Evolutionary conservation across 106 monocot genomes (phyloP).

Genomic region (Dendrobium nobile): DNA sequence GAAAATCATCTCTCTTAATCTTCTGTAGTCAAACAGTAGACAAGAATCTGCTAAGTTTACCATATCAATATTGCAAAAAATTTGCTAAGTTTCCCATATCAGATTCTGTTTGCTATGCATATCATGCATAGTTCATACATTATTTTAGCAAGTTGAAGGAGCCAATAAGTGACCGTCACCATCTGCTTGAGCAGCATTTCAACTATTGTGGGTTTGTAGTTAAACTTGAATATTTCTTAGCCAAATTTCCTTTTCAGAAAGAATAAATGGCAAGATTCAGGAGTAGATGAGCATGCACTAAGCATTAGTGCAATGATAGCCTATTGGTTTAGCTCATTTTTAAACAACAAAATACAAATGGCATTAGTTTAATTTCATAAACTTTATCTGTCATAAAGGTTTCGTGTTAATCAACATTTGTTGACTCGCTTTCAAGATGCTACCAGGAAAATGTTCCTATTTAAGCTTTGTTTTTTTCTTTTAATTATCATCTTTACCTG

Average conservation of each 20-base stretch:
- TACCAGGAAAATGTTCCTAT: no score
- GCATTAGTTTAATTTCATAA: no score
- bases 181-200: background rate
- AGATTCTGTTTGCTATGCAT: background rate
- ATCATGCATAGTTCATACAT: no score
- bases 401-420: no score
- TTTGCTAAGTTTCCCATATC: background rate
- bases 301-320: no score
- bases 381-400: no score
- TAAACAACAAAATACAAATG: no score
- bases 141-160: no score
- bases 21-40: background rate
- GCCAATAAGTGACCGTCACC: background rate
- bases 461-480: no score
- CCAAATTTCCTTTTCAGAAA: background rate
- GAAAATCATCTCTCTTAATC: background rate
- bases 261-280: background rate
- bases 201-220: background rate
- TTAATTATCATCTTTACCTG: no score
- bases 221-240: background rate
- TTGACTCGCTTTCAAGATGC: no score
- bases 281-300: background rate
- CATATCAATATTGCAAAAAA: background rate
- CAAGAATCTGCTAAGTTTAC: background rate
- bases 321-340: no score